A percentile compares a stretch with the other conserved stretches of the same genome.
These are phyloP conservation scores for Spirogloea muscicola DNA, from an alignment of 139 green algal genomes.

Conservation along the genomic window DNA sequence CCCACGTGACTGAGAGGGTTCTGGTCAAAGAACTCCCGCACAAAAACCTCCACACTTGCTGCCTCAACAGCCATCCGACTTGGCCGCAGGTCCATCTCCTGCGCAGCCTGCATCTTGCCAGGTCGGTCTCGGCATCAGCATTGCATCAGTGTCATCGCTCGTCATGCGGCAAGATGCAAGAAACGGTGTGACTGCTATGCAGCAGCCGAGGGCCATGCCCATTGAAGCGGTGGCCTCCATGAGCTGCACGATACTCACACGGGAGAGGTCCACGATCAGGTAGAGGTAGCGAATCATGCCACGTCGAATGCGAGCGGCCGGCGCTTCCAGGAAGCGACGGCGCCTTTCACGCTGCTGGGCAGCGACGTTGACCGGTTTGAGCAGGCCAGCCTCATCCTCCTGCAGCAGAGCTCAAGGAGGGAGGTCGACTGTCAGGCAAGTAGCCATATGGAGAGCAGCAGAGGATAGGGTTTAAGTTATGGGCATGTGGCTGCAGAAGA, in stretches of 20 bases:
- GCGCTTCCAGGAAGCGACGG: conserved; percentile 8
- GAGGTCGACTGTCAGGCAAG: no score
- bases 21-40: conserved; percentile 91
- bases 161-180: no score
- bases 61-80: conserved; percentile 67
- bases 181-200: no score
- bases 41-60: conserved; percentile 57
- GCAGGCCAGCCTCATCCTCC: conserved; percentile 80
- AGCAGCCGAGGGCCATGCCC: no score
- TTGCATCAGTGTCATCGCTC: no score
- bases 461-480: no score
- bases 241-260: no score
- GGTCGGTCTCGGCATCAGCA: no score
- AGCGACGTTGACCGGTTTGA: conserved; percentile 63
- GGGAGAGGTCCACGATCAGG: conserved; percentile 54
- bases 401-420: no score
- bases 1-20: conserved; percentile 90
- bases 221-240: no score
- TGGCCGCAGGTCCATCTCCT: conserved; percentile 73
- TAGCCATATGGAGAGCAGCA: no score
- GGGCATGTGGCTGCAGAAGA: no score
- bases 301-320: conserved; percentile 64
- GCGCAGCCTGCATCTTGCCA: conserved; percentile 58
- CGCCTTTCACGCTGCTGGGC: conserved; percentile 25
- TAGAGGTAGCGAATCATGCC: conserved; percentile 90